phyloP scores from a whole-genome alignment of 2,329 filamentous ascomycete species.

The Monilinia fructigena region DNA sequence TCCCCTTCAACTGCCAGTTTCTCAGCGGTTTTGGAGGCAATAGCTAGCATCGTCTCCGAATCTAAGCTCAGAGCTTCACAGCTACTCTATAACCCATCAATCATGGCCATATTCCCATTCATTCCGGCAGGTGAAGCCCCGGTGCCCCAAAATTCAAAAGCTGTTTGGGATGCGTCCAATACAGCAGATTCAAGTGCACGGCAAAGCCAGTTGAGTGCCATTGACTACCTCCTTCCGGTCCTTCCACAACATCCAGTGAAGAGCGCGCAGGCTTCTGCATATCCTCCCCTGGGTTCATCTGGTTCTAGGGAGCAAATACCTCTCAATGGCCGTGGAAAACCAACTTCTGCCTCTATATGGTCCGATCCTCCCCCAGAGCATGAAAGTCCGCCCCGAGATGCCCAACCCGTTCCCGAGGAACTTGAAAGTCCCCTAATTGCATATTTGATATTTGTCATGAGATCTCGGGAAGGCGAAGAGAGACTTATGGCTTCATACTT shows the following conservation, averaged over 20 bases:
- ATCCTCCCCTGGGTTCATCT: conserved; percentile 53
- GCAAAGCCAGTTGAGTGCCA: conserved; percentile 50
- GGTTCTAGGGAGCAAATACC: conserved; percentile 43
- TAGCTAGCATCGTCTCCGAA: conserved; percentile 72
- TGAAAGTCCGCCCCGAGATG: conserved; percentile 23
- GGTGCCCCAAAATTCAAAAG: conserved; percentile 48
- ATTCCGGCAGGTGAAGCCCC: conserved; percentile 50
- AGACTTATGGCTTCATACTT: conserved; percentile 68
- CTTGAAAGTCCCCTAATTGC: conserved; percentile 69
- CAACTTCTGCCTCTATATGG: conserved; percentile 11
- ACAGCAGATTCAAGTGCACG: conserved; percentile 46
- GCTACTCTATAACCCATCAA: conserved; percentile 65
- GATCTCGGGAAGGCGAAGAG: conserved; percentile 56
- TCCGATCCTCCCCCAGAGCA: conserved; percentile 8
- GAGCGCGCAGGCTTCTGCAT: conserved; percentile 46
- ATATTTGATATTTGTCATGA: conserved; percentile 67
- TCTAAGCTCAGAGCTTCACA: conserved; percentile 77
- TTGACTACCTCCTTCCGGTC: conserved; percentile 64
- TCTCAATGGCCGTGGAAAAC: conserved; percentile 30
- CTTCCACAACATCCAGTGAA: conserved; percentile 47
- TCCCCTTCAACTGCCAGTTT: conserved; percentile 60
- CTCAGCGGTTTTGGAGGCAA: conserved; percentile 71
- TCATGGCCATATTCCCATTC: conserved; percentile 67
- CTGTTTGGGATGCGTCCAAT: conserved; percentile 54
- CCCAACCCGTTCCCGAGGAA: conserved; percentile 51